Base-by-base conservation (phyloP, 1,284 basidiomycete genomes). In the Bjerkandera adusta region DNA sequence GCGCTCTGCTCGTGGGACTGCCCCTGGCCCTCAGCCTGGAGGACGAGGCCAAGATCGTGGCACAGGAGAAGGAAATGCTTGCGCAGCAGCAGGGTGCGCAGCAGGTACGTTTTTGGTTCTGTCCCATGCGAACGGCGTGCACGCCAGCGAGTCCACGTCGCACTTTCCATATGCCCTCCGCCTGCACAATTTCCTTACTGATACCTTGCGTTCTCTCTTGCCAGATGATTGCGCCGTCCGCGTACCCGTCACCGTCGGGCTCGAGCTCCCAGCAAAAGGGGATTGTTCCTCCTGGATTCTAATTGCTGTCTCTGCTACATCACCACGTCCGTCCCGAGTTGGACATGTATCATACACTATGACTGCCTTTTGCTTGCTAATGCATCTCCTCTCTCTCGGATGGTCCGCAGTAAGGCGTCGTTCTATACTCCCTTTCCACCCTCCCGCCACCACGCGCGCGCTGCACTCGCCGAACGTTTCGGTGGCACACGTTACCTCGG, bases 31-130 rank as follows among this genome's bases (percentile, higher is more conserved):
- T 99, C 56, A 89, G 86, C 47, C 78, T 98, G 54, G 96, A 99
- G 69, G 96, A 97, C 68, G 96, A 99, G 73, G 88, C 89, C 42
- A 92, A 93, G 70, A 82, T 97, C 50, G 87, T 94, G 4, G 85
- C 88, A 48, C 95, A 98, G 71, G 96, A 99, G 71, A 88, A 91
- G 71, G 94, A 98, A 68, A 85, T 94, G 79, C 72, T 91, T 57
- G 90, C 91, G 43, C 93, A 97, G 68, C 92, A 93, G 66, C 85
- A 92, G 62, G 94, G 94, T 32, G 85, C 85, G 15, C 92, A 95
- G 69, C 87, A 89, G 79, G 92, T 92, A 51, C 52, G 79, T 77
- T 27, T 22, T 20, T 42, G 34, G 24, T 38, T 15, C 35, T 25
- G 15, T 25, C 45, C 22, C 47, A 43, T 42, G 44, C 54, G 47